phyloP scores from a whole-genome alignment of 2,329 filamentous ascomycete genomes.

The Neoarthrinium moseri region DNA sequence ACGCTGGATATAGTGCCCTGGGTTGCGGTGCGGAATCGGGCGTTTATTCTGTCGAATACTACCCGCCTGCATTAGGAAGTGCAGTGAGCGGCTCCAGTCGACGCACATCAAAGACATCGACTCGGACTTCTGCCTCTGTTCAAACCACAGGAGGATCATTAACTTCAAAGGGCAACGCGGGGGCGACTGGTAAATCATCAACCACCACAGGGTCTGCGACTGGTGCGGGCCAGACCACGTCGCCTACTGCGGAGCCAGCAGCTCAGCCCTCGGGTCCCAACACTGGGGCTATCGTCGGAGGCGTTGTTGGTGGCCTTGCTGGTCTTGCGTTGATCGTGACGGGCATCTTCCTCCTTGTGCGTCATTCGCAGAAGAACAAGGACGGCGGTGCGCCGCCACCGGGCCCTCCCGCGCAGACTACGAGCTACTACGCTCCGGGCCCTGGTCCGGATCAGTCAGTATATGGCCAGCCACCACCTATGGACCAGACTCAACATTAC shows the following conservation, averaged over 20 bases:
- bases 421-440: constrained; percentile 1
- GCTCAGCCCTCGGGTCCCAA: constrained; percentile 9
- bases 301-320: constrained; percentile 24
- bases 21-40: constrained; percentile 21
- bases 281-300: constrained; percentile 26
- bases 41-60: constrained; percentile 20
- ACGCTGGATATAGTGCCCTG: constrained; percentile 24
- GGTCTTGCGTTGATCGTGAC: constrained; percentile 22
- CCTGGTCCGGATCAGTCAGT: background rate
- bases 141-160: no score
- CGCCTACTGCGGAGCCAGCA: background rate
- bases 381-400: background rate
- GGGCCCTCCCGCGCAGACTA: background rate
- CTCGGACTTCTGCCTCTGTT: no score
- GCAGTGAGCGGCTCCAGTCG: background rate
- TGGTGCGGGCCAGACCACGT: background rate
- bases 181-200: no score
- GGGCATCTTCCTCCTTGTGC: constrained; percentile 21
- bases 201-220: background rate
- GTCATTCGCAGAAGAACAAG: constrained; percentile 18
- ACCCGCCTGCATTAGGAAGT: constrained; percentile 4
- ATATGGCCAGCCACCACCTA: background rate
- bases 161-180: no score
- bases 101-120: background rate
- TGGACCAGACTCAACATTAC: constrained; percentile 1